Conservation (phyloP, 2,329 filamentous ascomycete genomes). For the Hypoxylon rubiginosum region DNA sequence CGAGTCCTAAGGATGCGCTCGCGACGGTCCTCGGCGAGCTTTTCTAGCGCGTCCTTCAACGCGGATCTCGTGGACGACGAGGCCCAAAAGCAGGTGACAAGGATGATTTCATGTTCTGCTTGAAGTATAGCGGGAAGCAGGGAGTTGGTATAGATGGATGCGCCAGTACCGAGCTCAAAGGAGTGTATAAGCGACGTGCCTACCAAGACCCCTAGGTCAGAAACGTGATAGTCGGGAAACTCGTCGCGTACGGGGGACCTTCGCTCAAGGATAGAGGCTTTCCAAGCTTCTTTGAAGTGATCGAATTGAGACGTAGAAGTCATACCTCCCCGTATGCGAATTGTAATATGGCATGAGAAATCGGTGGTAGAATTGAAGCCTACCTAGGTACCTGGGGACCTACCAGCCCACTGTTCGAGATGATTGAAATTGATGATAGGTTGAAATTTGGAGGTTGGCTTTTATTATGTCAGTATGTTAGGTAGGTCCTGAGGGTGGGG, state of each 20-base stretch:
- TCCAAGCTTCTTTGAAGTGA: slow-evolving; percentile 47
- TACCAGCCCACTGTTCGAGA: too few species aligned
- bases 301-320: slow-evolving; percentile 39
- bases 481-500: too few species aligned
- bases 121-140: slow-evolving; percentile 72
- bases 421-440: too few species aligned
- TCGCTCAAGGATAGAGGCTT: slow-evolving; percentile 29
- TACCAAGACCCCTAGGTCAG: slow-evolving; percentile 61
- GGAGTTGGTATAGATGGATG: slow-evolving; percentile 66
- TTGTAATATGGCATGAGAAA: background rate
- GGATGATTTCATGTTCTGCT: slow-evolving; percentile 75
- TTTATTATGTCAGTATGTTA: too few species aligned
- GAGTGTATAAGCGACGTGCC: slow-evolving; percentile 61
- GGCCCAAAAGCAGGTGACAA: slow-evolving; percentile 89
- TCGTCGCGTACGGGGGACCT: slow-evolving; percentile 47
- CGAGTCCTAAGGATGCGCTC: slow-evolving; percentile 53
- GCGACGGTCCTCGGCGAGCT: slow-evolving; percentile 65
- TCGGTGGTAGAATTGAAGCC: too few species aligned
- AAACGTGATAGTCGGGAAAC: slow-evolving; percentile 64
- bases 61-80: slow-evolving; percentile 71
- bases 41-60: slow-evolving; percentile 69
- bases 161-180: slow-evolving; percentile 70
- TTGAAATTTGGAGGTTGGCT: too few species aligned
- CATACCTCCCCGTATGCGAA: slow-evolving; percentile 25
- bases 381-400: too few species aligned